Base-by-base conservation (phyloP, 208 protist genomes). In the Leishmania mexicana region DNA sequence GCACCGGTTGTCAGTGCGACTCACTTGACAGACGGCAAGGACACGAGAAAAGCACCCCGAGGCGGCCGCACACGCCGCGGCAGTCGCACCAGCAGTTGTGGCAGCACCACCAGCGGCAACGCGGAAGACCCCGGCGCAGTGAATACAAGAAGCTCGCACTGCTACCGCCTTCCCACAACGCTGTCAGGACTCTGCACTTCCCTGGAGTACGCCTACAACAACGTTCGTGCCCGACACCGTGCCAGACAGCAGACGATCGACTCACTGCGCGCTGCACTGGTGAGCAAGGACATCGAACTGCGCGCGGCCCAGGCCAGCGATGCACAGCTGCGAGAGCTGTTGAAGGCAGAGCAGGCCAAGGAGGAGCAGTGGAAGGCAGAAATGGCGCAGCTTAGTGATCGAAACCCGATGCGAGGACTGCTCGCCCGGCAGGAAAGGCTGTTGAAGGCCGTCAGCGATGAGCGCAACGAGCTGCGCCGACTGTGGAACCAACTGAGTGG, bases 391-490 rank as follows among this genome's bases (percentile, higher is more conserved):
- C 76, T 94, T 7, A 84, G 82, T 64, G 85, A 90, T 17, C 79
- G 84, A 40, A 89, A 87, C 28, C 88, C 89, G 17, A 87, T 95
- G 81, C 89, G 88, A 31, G 87, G 75, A n/a, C 81, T 95, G 17
- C 84, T 94, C 35, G 85, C 89, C 11, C 88, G 86, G 19, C 90
- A 94, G 54, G 86, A 96, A 24, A 79, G 82, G 0, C 83, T 93
- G 7, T 58, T 96, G 47, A 73, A 83, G 13, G 87, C 81, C 0
- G 89, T 94, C 42, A 89, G 87, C n/a, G 82, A 84, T 31, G 90
- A 96, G 78, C 87, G 92, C 28, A 86, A 90, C 68, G 86, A 78
- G 40, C 87, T 96, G 83, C 89, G 83, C 28, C 67, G 73, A 21
- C 86, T 88, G 72, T 93, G 89, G 93, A 79, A 80, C n/a, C 76